Percentiles rank a stretch among this genome's conserved stretches.
Evolutionary conservation across 2,329 filamentous ascomycete species (phyloP).

Genomic region (Aspergillus sp.): DNA sequence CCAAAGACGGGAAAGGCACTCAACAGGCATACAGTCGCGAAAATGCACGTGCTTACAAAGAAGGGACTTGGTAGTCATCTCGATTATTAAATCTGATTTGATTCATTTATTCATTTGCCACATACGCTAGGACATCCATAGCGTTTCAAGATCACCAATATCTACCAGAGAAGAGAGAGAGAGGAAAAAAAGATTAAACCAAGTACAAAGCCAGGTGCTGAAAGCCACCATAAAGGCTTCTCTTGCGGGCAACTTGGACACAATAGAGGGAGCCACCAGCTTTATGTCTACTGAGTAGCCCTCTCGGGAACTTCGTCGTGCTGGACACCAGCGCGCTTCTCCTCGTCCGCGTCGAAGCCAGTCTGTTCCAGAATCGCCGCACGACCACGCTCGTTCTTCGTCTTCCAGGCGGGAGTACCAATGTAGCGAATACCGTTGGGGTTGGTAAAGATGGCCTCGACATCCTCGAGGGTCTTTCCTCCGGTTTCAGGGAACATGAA

Average conservation of each 20-base stretch:
- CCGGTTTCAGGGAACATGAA: constrained; percentile 71
- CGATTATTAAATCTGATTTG: not conserved
- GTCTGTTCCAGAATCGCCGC: constrained; percentile 36
- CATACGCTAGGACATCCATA: not conserved
- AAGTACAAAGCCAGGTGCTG: not conserved
- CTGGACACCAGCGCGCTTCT: constrained; percentile 27
- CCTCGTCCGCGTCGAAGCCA: constrained; percentile 32
- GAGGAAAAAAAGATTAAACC: not conserved
- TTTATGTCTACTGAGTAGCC: not conserved
- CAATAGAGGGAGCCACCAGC: not conserved
- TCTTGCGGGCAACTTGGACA: not conserved
- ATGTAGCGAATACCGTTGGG: constrained; percentile 41
- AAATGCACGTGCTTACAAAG: not conserved
- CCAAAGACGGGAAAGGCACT: too few species aligned
- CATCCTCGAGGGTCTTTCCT: constrained; percentile 76
- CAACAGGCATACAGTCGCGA: too few species aligned
- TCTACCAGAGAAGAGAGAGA: not conserved
- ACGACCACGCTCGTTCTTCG: constrained; percentile 34
- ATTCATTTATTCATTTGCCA: not conserved
- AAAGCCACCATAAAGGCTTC: not conserved
- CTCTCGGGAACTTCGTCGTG: constrained; percentile 12
- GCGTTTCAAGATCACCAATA: not conserved
- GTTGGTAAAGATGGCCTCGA: constrained; percentile 70
- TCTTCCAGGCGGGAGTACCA: constrained; percentile 46
- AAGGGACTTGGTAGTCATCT: not conserved